Evolutionary conservation across 2,329 filamentous ascomycete genomes (phyloP), one percentile per base, ranked within the genome.

Genomic region (Phaeosphaeria sp.): DNA sequence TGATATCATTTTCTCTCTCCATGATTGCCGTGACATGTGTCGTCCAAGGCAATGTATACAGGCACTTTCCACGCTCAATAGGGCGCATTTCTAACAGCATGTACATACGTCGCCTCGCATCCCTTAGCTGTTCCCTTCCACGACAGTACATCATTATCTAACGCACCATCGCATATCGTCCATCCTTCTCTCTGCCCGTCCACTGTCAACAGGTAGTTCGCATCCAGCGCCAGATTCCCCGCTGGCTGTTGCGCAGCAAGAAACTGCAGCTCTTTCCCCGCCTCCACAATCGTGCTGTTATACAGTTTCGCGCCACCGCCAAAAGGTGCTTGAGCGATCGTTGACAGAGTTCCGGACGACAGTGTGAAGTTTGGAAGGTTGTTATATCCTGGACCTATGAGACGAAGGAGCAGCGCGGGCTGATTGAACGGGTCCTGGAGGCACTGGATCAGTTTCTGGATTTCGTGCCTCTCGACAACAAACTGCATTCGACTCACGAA

Each of bases 331-430:
- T 59, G 33, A 0, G 71, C 63, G 6, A 61, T 52, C 1, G 73
- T 77, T 10, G 76, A 73, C 15, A 79, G 65, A 0, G 72, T 73
- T 18, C 73, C 72, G 42, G 66, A 51, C 4, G 68, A 56, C 21
- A 80, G 65, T 2, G 74, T 79, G 67, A 80, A 80, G 47, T 57
- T 68, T 2, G 78, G 77, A 0, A 81, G 69, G 20, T 67, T 74
- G 52, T 65, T 67, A 60, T 80, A 81, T 58, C 77, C 77, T 0
- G 74, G 69, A 7, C 55, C 71, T 52, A 73, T 77, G 18, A 76
- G 69, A 58, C 78, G 77, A 21, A 81, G 71, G 55, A 75, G 65
- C 62, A 76, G 73, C 42, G 65, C 69, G 15, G 71, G 64, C 51
- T 70, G 60, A 52, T 75, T 65, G 68, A 72, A 70, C 0, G 77